Percentiles rank a stretch among this genome's conserved stretches.
Evolutionary conservation across 139 green algal species (phyloP).

Genomic region (Chlamydomonas applanata): DNA sequence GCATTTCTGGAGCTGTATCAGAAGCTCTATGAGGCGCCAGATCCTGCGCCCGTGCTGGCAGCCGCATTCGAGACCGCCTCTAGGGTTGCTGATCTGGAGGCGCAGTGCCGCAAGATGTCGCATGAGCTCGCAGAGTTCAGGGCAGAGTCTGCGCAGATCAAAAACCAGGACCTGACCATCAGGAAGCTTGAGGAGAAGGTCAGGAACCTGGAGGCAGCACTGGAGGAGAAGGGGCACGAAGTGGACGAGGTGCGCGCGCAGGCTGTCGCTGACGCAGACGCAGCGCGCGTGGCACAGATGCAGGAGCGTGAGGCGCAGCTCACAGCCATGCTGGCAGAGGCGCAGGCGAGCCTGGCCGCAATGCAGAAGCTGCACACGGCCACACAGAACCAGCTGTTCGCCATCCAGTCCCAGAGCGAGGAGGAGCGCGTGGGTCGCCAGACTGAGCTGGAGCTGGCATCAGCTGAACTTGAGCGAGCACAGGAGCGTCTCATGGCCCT

Average conservation of each 20-base stretch:
- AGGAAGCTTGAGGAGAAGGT: conserved; percentile 73
- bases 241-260: conserved; percentile 48
- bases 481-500: conserved; percentile 67
- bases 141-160: conserved; percentile 71
- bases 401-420: conserved; percentile 67
- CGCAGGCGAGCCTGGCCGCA: conserved; percentile 57
- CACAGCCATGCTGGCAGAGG: conserved; percentile 53
- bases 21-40: conserved; percentile 89
- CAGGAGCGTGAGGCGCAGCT: conserved; percentile 49
- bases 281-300: conserved; percentile 41
- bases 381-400: conserved; percentile 77
- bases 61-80: conserved; percentile 54
- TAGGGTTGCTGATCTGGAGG: conserved; percentile 58
- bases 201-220: conserved; percentile 33
- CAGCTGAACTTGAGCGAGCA: conserved; percentile 53
- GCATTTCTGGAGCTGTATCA: conserved; percentile 89
- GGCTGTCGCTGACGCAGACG: conserved; percentile 53
- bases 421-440: conserved; percentile 57
- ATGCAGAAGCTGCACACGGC: conserved; percentile 73
- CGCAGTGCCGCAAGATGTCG: conserved; percentile 39
- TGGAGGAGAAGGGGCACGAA: conserved; percentile 30
- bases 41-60: conserved; percentile 75
- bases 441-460: conserved; percentile 76
- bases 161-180: conserved; percentile 87
- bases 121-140: conserved; percentile 84